Percentiles rank a stretch among this genome's conserved stretches.
phyloP scores from a whole-genome alignment of 176 grass and related monocot species.

The Chrysopogon serrulatus region DNA sequence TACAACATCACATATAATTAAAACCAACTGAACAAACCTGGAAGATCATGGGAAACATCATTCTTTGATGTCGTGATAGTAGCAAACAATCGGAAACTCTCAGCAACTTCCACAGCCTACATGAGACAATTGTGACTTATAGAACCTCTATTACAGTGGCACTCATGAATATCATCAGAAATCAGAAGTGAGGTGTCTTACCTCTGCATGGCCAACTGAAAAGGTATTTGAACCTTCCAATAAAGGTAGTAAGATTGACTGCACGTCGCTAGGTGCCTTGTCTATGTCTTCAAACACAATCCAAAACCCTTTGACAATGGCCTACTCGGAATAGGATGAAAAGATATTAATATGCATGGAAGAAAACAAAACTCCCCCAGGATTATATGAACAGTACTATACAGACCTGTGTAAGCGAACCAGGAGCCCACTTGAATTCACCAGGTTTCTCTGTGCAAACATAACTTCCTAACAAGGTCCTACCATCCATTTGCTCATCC shows the following conservation, averaged over 20 bases:
- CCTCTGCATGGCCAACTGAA: conserved; percentile 78
- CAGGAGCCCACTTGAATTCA: conserved; percentile 95
- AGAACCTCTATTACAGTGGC: conserved; percentile 12
- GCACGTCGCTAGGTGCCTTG: conserved; percentile 89
- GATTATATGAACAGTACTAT: conserved; percentile 3
- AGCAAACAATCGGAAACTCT: conserved; percentile 84
- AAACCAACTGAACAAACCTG: conserved; percentile 50
- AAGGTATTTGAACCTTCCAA: conserved; percentile 83
- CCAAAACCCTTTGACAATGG: conserved; percentile 84
- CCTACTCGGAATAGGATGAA: conserved; percentile 36
- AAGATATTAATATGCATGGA: background rate
- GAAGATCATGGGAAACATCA: conserved; percentile 59
- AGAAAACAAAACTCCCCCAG: background rate
- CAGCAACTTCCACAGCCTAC: conserved; percentile 68
- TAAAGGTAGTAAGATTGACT: conserved; percentile 79
- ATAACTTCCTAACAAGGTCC: conserved; percentile 85
- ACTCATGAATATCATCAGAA: background rate
- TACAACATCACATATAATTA: background rate
- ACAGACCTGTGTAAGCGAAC: conserved; percentile 90
- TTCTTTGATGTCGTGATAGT: conserved; percentile 72
- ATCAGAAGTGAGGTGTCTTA: conserved; percentile 25
- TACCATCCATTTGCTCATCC: conserved; percentile 95
- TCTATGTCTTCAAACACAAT: conserved; percentile 96
- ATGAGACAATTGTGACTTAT: conserved; percentile 16
- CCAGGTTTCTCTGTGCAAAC: conserved; percentile 82